Evolutionary conservation across 192 early-diverging fungal genomes (phyloP).

Genomic region (Funneliformis mosseae): DNA sequence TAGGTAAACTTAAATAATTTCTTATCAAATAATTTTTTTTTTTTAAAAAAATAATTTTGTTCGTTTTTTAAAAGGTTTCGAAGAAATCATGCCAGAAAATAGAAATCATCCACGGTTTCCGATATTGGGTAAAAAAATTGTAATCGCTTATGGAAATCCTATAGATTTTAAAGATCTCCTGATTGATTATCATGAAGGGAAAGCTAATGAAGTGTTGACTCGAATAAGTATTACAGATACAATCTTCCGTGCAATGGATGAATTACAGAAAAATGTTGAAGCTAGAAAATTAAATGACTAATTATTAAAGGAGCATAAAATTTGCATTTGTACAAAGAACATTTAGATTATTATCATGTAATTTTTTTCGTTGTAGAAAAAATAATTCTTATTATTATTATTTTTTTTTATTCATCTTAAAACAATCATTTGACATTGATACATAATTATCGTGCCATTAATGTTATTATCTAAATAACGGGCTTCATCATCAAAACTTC

Average conservation of each 20-base stretch:
- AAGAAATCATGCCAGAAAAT: conserved; percentile 59
- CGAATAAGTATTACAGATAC: conserved; percentile 58
- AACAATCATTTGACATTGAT: no score
- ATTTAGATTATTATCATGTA: no score
- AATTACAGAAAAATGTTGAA: conserved; percentile 38
- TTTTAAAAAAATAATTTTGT: conserved; percentile 33
- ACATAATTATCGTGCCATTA: no score
- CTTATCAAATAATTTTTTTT: background rate
- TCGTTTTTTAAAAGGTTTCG: conserved; percentile 54
- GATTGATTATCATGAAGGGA: conserved; percentile 55
- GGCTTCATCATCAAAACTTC: no score
- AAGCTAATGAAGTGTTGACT: conserved; percentile 49
- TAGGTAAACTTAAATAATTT: conserved; percentile 28
- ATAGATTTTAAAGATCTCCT: conserved; percentile 69
- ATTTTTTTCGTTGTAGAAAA: no score
- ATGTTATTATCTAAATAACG: no score
- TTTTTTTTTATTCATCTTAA: no score
- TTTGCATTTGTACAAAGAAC: no score
- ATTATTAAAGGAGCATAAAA: background rate
- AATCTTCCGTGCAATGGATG: conserved; percentile 50
- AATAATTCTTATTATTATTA: no score
- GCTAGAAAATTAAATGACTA: background rate
- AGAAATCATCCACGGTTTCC: conserved; percentile 56
- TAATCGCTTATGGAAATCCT: conserved; percentile 70
- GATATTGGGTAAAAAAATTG: conserved; percentile 56